Evolutionary conservation across 2,329 filamentous ascomycete genomes (phyloP), one percentile per base, ranked within the genome.

Genomic region (Purpureocillium lavendulum): DNA sequence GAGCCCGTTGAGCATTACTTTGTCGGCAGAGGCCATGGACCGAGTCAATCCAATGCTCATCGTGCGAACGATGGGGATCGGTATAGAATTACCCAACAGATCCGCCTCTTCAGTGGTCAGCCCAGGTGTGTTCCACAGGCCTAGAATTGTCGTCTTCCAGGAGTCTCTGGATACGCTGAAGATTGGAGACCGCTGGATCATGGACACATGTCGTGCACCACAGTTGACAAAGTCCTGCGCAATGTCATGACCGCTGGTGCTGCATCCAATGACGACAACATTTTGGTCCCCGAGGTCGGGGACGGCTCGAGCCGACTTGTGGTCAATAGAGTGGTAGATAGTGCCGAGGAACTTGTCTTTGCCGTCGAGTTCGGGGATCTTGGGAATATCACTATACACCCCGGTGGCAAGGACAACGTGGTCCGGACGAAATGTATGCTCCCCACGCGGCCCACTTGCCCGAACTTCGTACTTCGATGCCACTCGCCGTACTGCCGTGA

Each of bases 181-280:
- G 3, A 70, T 75, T 2, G 63, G 64, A 8, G 60, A 58, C 8
- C 71, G 67, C 52, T 77, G 73, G 2, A 77, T 49, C 64, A 77
- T 70, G 4, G 70, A 71, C 2, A 75, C 69, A 15, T 64, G 53
- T 2, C 43, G 46, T 5, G 67, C 66, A 1, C 71, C 71, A 28
- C 66, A 62, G 37, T 71, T 61, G 35, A 63, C 61, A 44, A 63
- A 73, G 46, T 73, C 66, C 47, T 72, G 65, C 0, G 69, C 67
- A 35, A 73, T 68, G 38, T 73, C 69, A 40, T 73, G 69, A 0
- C 61, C 67, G 42, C 64, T 68, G 40, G 69, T 73, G 12, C 69
- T 66, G 1, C 65, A 65, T 3, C 70, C 70, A 4, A 74, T 59
- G 4, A 73, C 62, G 2, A 70, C 53, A 1, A 70, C 65, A 35